Evolutionary conservation across 495 filamentous ascomycete genomes (phyloP).

Genomic region (Achaetomiella virescens): DNA sequence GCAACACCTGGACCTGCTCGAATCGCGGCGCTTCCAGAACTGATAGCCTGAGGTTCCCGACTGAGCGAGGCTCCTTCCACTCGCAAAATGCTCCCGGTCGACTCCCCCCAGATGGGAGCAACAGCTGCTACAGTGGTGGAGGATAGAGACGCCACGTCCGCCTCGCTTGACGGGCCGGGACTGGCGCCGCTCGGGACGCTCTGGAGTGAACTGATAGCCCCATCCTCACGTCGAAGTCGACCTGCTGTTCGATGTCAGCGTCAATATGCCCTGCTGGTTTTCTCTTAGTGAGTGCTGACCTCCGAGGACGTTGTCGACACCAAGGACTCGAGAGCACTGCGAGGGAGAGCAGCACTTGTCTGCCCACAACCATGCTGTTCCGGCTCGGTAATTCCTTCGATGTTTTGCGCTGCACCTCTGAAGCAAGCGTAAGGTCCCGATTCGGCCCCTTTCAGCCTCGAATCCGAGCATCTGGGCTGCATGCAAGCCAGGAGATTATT

Average conservation of each 20-base stretch:
- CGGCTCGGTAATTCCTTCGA: not conserved
- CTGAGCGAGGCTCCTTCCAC: not conserved
- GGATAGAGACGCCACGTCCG: not conserved
- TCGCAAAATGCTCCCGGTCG: not conserved
- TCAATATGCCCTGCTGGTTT: not conserved
- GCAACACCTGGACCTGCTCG: not conserved
- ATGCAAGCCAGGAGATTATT: conserved; percentile 3
- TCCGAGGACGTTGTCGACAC: conserved; percentile 23
- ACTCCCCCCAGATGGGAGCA: not conserved
- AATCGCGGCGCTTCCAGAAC: not conserved
- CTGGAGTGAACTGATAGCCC: not conserved
- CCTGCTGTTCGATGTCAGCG: conserved; percentile 4
- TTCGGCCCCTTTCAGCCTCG: conserved; percentile 9
- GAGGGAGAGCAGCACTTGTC: conserved; percentile 25
- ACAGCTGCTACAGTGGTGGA: not conserved
- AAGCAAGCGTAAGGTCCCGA: not conserved
- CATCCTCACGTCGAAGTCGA: conserved; percentile 10
- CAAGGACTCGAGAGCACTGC: conserved; percentile 26
- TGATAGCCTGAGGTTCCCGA: not conserved
- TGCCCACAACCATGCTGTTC: conserved; percentile 26
- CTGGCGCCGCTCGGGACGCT: not conserved
- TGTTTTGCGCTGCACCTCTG: conserved; percentile 5
- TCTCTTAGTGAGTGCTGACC: conserved; percentile 16
- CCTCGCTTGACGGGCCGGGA: not conserved
- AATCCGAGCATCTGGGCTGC: conserved; percentile 9